Conservation (phyloP, 2,329 filamentous ascomycete species). For the Fusarium hainanense region DNA sequence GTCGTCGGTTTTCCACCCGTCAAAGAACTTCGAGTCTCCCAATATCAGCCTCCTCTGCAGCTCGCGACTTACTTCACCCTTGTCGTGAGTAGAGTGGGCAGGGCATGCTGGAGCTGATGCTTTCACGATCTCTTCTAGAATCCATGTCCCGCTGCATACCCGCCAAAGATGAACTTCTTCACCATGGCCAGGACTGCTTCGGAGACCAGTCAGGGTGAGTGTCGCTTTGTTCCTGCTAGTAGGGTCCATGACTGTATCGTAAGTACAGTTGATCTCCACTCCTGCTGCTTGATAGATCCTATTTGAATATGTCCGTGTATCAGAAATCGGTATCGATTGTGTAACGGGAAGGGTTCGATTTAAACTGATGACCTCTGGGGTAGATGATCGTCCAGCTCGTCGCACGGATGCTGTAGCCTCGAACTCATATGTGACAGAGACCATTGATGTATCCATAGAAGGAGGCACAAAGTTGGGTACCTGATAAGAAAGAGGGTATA, state of each 20-base stretch:
- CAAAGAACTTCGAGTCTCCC: conserved; percentile 81
- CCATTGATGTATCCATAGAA: conserved; percentile 77
- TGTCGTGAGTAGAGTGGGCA: conserved; percentile 65
- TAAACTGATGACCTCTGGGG: conserved; percentile 65
- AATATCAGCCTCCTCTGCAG: conserved; percentile 76
- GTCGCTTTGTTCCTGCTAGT: conserved; percentile 72
- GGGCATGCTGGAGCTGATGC: conserved; percentile 80
- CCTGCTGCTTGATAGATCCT: conserved; percentile 87
- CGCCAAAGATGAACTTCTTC: conserved; percentile 80
- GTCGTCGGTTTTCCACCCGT: conserved; percentile 82
- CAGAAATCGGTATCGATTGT: conserved; percentile 77
- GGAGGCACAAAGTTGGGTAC: conserved; percentile 86
- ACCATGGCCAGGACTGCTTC: conserved; percentile 71
- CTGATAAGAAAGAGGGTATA: conserved; percentile 87
- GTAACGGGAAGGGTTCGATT: conserved; percentile 76
- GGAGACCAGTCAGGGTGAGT: conserved; percentile 66
- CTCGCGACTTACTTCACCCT: not conserved
- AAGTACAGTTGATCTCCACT: conserved; percentile 82
- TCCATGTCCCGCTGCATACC: conserved; percentile 89
- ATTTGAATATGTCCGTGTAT: conserved; percentile 78
- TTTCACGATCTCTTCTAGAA: conserved; percentile 85
- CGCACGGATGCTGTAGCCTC: conserved; percentile 70
- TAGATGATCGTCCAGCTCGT: conserved; percentile 57
- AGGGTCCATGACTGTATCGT: conserved; percentile 83
- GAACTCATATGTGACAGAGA: conserved; percentile 82